Evolutionary conservation across 2,329 filamentous ascomycete species (phyloP), one percentile per base, ranked within the genome.

Genomic region (Ceratocystis albifundus): DNA sequence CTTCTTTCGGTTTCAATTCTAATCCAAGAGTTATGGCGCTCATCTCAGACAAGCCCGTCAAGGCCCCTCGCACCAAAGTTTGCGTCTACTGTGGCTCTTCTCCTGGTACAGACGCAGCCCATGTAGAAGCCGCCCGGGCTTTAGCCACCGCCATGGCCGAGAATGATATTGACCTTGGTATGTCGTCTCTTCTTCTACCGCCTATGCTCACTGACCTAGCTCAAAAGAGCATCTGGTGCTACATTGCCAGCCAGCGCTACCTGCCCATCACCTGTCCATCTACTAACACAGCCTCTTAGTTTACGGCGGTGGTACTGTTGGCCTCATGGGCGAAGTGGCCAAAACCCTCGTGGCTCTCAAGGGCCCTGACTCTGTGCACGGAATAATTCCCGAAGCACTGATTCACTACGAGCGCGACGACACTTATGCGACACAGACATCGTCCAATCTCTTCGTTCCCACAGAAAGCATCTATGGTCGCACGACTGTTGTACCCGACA

Each of bases 21-120:
- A 65, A 62, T n/a, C 10, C 2, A 46, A 62, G 69, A 66, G 66
- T 66, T 20, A 71, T 71, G 63, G 70, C 71, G 46, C 66, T 68
- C 62, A 66, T 73, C 65, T 59, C 55, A 36, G 55, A 59, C 20
- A 28, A 73, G 74, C 69, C 72, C 72, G 69, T 71, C 72, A 59
- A 36, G 32, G 61, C 46, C 36, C 72, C 75, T 63, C 77, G 75
- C 69, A 78, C 88, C 68, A 89, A 89, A 70, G 88, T 96, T 74
- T 96, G 90, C 75, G 93, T 97, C 71, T 97, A 96, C 82, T 97
- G 94, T 79, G 94, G 93, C 73, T 85, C 94, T 64, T 87, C 84
- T 7, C 75, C 82, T 17, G 94, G 94, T 62, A 85, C 80, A 64
- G 87, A 84, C 69, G 86, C 89, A 15, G 81, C 81, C 3, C 90